A percentile compares a stretch with the other conserved stretches of the same genome.
phyloP scores from a whole-genome alignment of 2,329 filamentous ascomycete species.

The Teratosphaeria destructans region DNA sequence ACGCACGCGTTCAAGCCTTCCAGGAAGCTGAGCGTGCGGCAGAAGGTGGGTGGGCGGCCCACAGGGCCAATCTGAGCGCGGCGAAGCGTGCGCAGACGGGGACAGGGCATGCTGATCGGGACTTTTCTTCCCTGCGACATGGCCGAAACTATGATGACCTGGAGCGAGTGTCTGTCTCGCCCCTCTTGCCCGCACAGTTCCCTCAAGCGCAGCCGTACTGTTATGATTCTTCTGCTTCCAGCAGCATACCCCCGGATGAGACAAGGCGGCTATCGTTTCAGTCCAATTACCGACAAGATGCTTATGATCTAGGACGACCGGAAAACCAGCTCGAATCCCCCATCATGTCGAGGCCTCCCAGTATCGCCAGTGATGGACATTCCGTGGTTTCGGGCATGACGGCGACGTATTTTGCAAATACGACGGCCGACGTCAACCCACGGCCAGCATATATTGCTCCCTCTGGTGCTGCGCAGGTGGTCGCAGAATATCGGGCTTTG shows the following conservation, averaged over 20 bases:
- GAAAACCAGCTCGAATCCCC: conserved; percentile 10
- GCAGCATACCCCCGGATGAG: background rate
- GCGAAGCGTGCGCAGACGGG: background rate
- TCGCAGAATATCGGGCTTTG: conserved; percentile 77
- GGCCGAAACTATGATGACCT: background rate
- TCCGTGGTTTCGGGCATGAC: conserved; percentile 16
- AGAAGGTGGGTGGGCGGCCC: background rate
- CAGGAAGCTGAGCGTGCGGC: background rate
- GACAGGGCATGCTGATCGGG: background rate
- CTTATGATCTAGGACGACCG: background rate
- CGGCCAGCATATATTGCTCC: conserved; percentile 78
- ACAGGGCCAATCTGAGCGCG: background rate
- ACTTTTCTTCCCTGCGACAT: background rate
- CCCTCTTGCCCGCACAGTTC: background rate
- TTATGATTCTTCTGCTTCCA: background rate
- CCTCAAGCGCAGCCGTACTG: background rate
- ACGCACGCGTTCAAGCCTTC: background rate
- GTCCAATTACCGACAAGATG: background rate
- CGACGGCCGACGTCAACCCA: conserved; percentile 47
- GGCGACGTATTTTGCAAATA: conserved; percentile 8
- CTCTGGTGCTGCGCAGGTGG: conserved; percentile 80
- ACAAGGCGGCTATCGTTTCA: background rate
- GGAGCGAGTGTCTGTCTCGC: background rate
- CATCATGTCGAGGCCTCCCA: conserved; percentile 15
- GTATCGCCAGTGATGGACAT: conserved; percentile 14